phyloP scores from a whole-genome alignment of 306 rosid genomes.

The Psophocarpus tetragonolobus region DNA sequence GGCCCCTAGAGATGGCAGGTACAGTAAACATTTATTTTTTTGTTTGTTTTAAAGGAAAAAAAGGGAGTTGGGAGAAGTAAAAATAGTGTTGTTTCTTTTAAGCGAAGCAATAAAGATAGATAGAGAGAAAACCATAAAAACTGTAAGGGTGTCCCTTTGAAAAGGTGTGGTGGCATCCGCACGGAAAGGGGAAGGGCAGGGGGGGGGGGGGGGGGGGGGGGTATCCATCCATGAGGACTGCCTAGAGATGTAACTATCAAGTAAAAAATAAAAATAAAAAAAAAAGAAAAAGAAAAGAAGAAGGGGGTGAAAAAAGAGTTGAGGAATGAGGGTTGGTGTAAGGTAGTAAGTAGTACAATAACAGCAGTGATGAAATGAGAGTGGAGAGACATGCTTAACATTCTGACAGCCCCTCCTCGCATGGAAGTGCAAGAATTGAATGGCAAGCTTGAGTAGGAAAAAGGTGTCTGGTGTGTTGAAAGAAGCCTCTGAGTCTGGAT shows the following conservation, averaged over 20 bases:
- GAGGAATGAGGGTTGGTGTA: too few species aligned
- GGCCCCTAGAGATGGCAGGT: slow-evolving; percentile 20
- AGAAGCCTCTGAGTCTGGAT: slow-evolving; percentile 67
- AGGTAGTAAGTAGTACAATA: too few species aligned
- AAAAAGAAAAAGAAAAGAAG: not conserved
- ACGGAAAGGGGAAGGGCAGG: not conserved
- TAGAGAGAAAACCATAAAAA: not conserved
- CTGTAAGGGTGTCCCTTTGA: slow-evolving; percentile 46
- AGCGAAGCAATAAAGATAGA: slow-evolving; percentile 38
- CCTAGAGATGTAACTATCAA: slow-evolving; percentile 21
- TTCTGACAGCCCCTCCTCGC: too few species aligned
- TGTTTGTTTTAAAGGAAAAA: too few species aligned
- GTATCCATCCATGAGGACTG: slow-evolving; percentile 13
- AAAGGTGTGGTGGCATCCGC: slow-evolving; percentile 41
- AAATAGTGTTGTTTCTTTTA: slow-evolving; percentile 48
- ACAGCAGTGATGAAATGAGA: too few species aligned
- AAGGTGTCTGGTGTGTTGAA: too few species aligned
- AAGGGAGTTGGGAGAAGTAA: slow-evolving; percentile 11
- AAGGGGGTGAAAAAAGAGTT: not conserved
- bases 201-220: not conserved
- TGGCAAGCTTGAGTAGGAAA: too few species aligned
- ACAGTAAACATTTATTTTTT: too few species aligned
- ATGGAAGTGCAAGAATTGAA: slow-evolving; percentile 59
- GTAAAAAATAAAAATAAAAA: slow-evolving; percentile 17
- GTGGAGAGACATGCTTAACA: too few species aligned